A percentile compares a stretch with the other conserved stretches of the same genome.
phyloP scores from a whole-genome alignment of 495 filamentous ascomycete species.

The Hypoxylon fuscum region DNA sequence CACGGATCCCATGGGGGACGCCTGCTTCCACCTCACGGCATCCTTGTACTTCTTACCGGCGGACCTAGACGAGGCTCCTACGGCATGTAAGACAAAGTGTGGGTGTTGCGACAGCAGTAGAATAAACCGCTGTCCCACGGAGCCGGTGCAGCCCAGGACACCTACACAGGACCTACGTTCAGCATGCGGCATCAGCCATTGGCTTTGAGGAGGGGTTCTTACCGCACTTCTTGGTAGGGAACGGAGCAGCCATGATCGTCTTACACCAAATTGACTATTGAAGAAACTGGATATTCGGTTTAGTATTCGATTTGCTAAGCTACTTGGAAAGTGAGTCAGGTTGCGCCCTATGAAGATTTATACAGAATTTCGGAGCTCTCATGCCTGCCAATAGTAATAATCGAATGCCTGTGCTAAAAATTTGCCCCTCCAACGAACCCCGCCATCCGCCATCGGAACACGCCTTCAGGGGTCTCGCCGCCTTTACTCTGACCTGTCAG shows the following conservation, averaged over 20 bases:
- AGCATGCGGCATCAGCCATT: slow-evolving; percentile 13
- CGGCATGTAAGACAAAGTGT: slow-evolving; percentile 74
- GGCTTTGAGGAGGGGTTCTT: slow-evolving; percentile 23
- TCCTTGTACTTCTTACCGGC: slow-evolving; percentile 85
- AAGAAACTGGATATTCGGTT: background rate
- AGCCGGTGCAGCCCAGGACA: slow-evolving; percentile 78
- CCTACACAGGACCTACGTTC: slow-evolving; percentile 48
- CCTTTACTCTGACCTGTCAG: background rate
- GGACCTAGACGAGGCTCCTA: slow-evolving; percentile 82
- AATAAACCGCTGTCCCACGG: slow-evolving; percentile 87
- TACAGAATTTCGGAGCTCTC: no score
- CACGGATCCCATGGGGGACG: slow-evolving; percentile 73
- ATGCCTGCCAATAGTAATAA: no score
- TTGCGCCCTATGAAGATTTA: slow-evolving; percentile 9
- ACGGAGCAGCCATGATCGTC: slow-evolving; percentile 51
- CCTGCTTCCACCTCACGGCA: slow-evolving; percentile 87
- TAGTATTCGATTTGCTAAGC: slow-evolving; percentile 11
- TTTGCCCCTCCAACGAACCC: slow-evolving; percentile 41
- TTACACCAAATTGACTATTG: slow-evolving; percentile 41
- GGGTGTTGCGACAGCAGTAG: slow-evolving; percentile 83
- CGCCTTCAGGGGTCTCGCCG: slow-evolving; percentile 13
- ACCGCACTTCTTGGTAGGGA: slow-evolving; percentile 64
- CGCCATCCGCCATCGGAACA: slow-evolving; percentile 47
- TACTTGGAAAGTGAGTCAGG: slow-evolving; percentile 18
- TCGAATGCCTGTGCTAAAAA: slow-evolving; percentile 17